Base-by-base conservation (phyloP, 495 filamentous ascomycete genomes). In the Xylaria longipes region DNA sequence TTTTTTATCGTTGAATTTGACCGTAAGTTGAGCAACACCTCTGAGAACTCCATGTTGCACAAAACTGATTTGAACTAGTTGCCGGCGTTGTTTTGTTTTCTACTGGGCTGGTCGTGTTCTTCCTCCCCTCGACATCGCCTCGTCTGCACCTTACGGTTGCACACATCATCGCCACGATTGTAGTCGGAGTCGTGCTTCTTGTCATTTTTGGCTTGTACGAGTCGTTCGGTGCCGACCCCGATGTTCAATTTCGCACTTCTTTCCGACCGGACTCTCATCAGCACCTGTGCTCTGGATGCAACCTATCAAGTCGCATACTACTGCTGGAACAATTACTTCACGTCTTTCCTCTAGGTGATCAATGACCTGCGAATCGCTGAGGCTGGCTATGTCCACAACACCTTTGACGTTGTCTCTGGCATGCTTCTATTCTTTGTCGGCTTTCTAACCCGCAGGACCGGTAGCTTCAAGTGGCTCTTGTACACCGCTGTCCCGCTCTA, bases 341-440 rank as follows among this genome's bases (percentile, higher is more conserved):
- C 86, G 72, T 92, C 90, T 45, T 93, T 89, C 78, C 84, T 94
- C 2, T 88, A 91, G 73, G 92, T 94, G 43, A 88, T 90, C 25
- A 83, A 85, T 76, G 75, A 84, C 69, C 83, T 87, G 27, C 77
- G 72, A 71, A 73, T 85, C 52, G 77, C 77, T n/a, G 77, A 85
- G 56, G 83, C 88, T 1, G 83, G 56, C 20, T 87, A 87, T 73
- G 76, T 88, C 72, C 68, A 60, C 65, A 86, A 84, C 72, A 86
- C 79, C 3, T 74, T 85, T 7, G 72, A 73, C 71, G 79, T 86
- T 5, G 61, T 64, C 14, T 64, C 61, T 15, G 61, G 61, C 12
- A 17, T 33, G 83, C 82, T 46, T 82, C 83, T 64, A 8, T 29
- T 64, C 22, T 31, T 64, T 9, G 39, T 46, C 61, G 61, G 61